Base-by-base conservation (phyloP, 1,284 basidiomycete species). In the Rhodotorula sp. region DNA sequence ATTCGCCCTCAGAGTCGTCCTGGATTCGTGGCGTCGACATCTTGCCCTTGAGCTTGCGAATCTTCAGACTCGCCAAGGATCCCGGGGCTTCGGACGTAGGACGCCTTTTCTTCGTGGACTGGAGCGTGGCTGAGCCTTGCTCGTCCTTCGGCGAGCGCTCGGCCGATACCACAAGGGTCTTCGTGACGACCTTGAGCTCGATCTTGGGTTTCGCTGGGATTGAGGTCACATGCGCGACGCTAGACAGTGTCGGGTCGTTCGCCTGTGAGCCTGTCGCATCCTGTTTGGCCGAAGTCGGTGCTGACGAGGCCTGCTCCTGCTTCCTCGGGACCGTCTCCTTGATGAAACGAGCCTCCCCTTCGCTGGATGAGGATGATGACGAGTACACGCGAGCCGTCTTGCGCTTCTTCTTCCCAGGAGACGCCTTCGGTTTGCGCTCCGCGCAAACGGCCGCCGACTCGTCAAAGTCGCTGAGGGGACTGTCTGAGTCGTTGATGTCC, bases 1-100 rank as follows among this genome's bases (percentile, higher is more conserved):
- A 60, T 19, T 70, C 59, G 11, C 34, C 62, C 6, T 61, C 64
- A 29, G 58, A 56, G 1, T 56, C 47, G 39, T 60, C 63, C 9
- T 57, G 44, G 20, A 59, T 54, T 5, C 52, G 46, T 11, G 46
- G 53, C 46, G 15, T 11, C 9, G 39, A 15, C 62, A 49, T 63
- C 62, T 57, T 55, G 49, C 49, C 58, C 44, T 70, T 70, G 36
- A 66, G 34, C 29, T 57, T 60, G 46, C 58, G 61, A 44, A 70
- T 70, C 68, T 70, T 67, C 30, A 70, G 58, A 11, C 49, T 34
- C 20, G 53, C 58, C n/a, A 70, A n/a, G 0, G 59, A 39, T 7
- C 51, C 32, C 17, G 59, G 52, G 0, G 60, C 49, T 6, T 44
- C 48, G 22, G 60, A 56, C 0, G 51, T 47, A 19, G 64, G 54